These are phyloP conservation scores for Martiniozyma asiatica DNA, from an alignment of 1,139 yeast species.

Conservation along the genomic window DNA sequence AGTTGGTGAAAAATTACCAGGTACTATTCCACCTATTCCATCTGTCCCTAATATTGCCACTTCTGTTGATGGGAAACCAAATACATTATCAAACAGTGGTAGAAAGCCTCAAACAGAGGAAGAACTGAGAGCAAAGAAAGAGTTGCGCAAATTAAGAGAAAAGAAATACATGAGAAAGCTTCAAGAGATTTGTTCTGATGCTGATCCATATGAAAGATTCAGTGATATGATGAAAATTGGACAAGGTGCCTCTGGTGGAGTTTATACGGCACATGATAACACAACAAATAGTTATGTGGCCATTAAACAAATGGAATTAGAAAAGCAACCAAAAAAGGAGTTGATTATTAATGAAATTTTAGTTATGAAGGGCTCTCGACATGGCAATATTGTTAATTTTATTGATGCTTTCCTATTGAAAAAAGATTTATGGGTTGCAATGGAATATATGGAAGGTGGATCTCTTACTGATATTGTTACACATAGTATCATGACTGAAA, in stretches of 20 bases:
- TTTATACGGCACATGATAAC: slow-evolving; percentile 73
- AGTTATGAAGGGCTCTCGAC: slow-evolving; percentile 88
- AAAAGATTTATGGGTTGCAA: slow-evolving; percentile 84
- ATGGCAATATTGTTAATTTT: slow-evolving; percentile 84
- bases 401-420: slow-evolving; percentile 70
- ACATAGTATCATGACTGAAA: slow-evolving; percentile 89
- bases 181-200: slow-evolving; percentile 68
- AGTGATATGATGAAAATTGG: slow-evolving; percentile 72
- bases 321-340: slow-evolving; percentile 91
- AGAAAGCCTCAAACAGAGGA: slow-evolving; percentile 45
- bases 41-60: slow-evolving; percentile 19
- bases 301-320: slow-evolving; percentile 87
- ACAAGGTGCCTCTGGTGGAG: slow-evolving; percentile 98
- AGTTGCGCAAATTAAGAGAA: slow-evolving; percentile 47
- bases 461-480: slow-evolving; percentile 91
- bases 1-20: neutral
- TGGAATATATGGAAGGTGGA: slow-evolving; percentile 99
- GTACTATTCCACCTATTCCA: slow-evolving; percentile 7
- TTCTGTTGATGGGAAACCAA: slow-evolving; percentile 1
- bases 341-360: slow-evolving; percentile 84
- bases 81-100: slow-evolving; percentile 23
- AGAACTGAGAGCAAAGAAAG: slow-evolving; percentile 46
- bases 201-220: slow-evolving; percentile 74
- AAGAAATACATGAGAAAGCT: slow-evolving; percentile 58
- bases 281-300: slow-evolving; percentile 64